Percentiles rank a stretch among this genome's conserved stretches.
Evolutionary conservation across 768 basidiomycete species (phyloP).

Genomic region (Amanita pallidorosea): DNA sequence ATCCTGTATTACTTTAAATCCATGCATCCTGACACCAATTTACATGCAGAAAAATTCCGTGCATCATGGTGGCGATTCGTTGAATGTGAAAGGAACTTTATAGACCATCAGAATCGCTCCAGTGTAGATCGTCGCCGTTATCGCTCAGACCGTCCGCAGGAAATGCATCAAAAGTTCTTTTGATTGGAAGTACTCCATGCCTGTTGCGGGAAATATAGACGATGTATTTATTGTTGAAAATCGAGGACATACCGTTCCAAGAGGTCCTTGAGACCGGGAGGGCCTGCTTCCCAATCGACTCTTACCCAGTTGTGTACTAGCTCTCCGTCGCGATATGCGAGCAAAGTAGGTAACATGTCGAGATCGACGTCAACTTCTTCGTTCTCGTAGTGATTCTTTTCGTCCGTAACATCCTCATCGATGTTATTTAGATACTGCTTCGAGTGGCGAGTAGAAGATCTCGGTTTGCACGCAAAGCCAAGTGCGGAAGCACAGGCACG

Average conservation of each 20-base stretch:
- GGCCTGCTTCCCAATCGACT: constrained; percentile 77
- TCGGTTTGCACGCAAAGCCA: constrained; percentile 43
- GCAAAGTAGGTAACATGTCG: constrained; percentile 70
- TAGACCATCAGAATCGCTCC: neutral
- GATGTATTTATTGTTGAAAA: neutral
- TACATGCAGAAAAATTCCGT: too few species aligned
- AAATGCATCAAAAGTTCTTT: neutral
- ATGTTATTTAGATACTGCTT: neutral
- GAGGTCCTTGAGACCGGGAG: constrained; percentile 5
- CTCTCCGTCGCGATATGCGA: constrained; percentile 71
- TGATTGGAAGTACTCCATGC: neutral
- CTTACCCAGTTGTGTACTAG: constrained; percentile 86
- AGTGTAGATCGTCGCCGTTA: neutral
- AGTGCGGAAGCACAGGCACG: constrained; percentile 66
- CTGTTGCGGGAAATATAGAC: neutral
- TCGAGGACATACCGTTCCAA: constrained; percentile 1
- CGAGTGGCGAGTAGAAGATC: constrained; percentile 19
- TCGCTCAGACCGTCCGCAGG: neutral
- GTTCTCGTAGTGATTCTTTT: constrained; percentile 18
- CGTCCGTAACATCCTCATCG: constrained; percentile 28
- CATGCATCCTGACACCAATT: too few species aligned
- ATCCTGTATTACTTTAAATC: neutral
- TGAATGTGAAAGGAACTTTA: too few species aligned
- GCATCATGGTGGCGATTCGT: too few species aligned
- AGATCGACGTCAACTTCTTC: constrained; percentile 56